phyloP scores from a whole-genome alignment of 257 asterid genomes.

The Solanum chilense region DNA sequence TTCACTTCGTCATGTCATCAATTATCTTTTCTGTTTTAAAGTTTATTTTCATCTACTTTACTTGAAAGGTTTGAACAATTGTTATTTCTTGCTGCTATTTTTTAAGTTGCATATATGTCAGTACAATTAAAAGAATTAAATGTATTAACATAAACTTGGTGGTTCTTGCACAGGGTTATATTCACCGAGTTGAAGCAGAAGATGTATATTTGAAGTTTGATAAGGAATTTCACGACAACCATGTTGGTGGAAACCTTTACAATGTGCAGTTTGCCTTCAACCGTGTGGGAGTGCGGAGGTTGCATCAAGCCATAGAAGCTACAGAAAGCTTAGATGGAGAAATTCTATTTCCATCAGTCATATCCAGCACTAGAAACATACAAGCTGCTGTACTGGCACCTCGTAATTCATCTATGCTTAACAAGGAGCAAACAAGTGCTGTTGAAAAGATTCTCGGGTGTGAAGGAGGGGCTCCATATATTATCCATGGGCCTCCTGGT shows the following conservation, averaged over 20 bases:
- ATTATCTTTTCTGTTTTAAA: not conserved
- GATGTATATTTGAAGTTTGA: slow-evolving; percentile 55
- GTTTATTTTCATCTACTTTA: not conserved
- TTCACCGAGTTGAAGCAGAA: slow-evolving; percentile 75
- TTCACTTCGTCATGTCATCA: too few relatives aligned
- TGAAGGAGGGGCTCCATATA: slow-evolving; percentile 65
- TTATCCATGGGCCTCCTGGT: slow-evolving; percentile 95
- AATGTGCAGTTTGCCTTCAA: slow-evolving; percentile 62
- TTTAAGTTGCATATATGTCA: not conserved
- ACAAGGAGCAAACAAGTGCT: slow-evolving; percentile 52
- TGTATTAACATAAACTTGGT: not conserved
- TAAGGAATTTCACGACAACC: slow-evolving; percentile 35
- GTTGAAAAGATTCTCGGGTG: slow-evolving; percentile 64
- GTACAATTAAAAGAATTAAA: not conserved
- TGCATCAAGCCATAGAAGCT: slow-evolving; percentile 75
- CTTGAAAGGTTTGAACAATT: not conserved
- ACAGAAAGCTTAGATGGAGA: slow-evolving; percentile 36
- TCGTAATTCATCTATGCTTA: slow-evolving; percentile 30
- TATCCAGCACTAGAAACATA: not conserved
- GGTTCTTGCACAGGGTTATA: slow-evolving; percentile 48
- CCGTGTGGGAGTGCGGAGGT: slow-evolving; percentile 38
- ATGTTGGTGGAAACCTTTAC: slow-evolving; percentile 37
- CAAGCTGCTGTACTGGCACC: slow-evolving; percentile 32
- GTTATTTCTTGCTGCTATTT: not conserved
- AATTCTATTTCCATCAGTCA: slow-evolving; percentile 52